A percentile compares a stretch with the other conserved stretches of the same genome.
phyloP scores from a whole-genome alignment of 768 basidiomycete species.

The Pulveroboletus sp. region DNA sequence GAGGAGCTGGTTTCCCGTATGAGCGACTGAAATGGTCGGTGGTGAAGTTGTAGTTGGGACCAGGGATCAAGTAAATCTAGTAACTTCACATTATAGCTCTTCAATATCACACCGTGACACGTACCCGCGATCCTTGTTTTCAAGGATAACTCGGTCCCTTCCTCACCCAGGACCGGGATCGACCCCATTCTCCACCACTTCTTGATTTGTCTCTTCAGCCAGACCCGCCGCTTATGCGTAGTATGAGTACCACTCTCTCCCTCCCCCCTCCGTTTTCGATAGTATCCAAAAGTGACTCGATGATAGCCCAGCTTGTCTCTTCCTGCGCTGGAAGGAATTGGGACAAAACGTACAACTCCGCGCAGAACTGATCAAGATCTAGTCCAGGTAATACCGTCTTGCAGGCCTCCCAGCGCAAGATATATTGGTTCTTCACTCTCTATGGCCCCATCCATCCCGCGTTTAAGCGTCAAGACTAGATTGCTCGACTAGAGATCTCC shows the following conservation, averaged over 20 bases:
- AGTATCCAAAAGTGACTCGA: conserved; percentile 48
- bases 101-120: too few species aligned
- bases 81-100: too few species aligned
- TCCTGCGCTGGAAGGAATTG: conserved; percentile 43
- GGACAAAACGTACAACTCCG: conserved; percentile 51
- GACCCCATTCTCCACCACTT: conserved; percentile 50
- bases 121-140: conserved; percentile 31
- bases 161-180: conserved; percentile 37
- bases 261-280: conserved; percentile 18
- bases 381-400: conserved; percentile 54
- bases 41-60: too few species aligned
- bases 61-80: too few species aligned
- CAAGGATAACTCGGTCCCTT: conserved; percentile 25
- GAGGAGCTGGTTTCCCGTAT: too few species aligned
- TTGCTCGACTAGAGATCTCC: conserved; percentile 79
- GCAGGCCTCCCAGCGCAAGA: conserved; percentile 65
- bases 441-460: conserved; percentile 20
- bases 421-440: conserved; percentile 39
- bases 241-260: conserved; percentile 40
- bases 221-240: conserved; percentile 46
- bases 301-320: conserved; percentile 34
- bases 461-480: conserved; percentile 43
- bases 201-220: conserved; percentile 43
- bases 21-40: too few species aligned
- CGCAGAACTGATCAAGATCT: conserved; percentile 65